phyloP scores from a whole-genome alignment of 83 land plant genomes.

The Larix sibirica region DNA sequence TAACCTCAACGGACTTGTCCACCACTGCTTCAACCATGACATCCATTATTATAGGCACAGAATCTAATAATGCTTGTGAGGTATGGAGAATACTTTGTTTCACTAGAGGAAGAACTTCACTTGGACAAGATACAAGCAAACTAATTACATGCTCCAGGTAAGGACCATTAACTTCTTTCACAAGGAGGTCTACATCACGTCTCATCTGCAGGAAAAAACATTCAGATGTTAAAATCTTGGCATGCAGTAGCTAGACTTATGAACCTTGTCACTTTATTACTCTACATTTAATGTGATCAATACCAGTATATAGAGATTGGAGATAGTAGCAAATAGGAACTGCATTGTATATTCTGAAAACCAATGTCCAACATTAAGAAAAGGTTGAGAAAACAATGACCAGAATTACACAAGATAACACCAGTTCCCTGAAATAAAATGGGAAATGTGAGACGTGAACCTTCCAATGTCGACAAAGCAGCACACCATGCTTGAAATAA shows the following conservation, averaged over 20 bases:
- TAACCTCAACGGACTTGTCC: slow-evolving; percentile 74
- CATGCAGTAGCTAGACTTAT: background rate
- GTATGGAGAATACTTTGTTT: slow-evolving; percentile 49
- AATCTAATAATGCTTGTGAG: slow-evolving; percentile 36
- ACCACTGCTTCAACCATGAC: slow-evolving; percentile 48
- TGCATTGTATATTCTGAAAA: no score
- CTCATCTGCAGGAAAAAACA: slow-evolving; percentile 38
- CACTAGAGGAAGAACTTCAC: slow-evolving; percentile 51
- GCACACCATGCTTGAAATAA: background rate
- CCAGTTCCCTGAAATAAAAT: background rate
- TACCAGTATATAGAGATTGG: no score
- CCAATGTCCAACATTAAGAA: no score
- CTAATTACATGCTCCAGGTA: slow-evolving; percentile 43
- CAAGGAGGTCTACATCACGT: slow-evolving; percentile 61
- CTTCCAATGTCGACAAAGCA: background rate
- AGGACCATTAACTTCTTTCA: slow-evolving; percentile 39
- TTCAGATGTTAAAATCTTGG: background rate
- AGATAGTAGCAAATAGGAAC: no score
- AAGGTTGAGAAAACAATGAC: background rate
- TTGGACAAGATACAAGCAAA: slow-evolving; percentile 48
- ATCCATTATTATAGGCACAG: slow-evolving; percentile 38
- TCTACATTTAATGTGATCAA: background rate
- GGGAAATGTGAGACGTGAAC: background rate
- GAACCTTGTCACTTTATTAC: no score
- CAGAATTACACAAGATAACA: background rate